Evolutionary conservation across 345 rosid species (phyloP), one percentile per base, ranked within the genome.

Genomic region (Aquilaria sinensis): DNA sequence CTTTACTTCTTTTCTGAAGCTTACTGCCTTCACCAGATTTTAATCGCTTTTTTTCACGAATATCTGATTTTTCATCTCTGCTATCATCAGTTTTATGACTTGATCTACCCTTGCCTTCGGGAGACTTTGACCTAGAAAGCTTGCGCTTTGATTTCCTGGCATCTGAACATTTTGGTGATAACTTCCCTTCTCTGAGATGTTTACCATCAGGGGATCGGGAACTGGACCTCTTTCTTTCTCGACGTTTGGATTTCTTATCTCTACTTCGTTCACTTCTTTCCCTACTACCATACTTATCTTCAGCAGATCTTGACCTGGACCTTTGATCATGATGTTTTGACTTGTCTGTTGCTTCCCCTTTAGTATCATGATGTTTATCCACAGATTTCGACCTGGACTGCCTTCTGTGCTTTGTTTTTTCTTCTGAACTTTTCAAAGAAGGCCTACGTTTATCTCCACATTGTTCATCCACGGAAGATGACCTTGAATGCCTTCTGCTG

Each of bases 221-320:
- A 76, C 88, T 70, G 14, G 95, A 83, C 46, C 81, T 67, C 77
- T 73, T 82, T 72, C 91, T 75, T 13, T 77, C 85, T 54, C 47
- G 80, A 70, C 71, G 81, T 68, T 78, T 88, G 57, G 88, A 75
- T 70, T 71, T 81, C 67, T 56, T 82, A 66, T 80, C 83, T 69
- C 79, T 76, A 60, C 72, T 75, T 63, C 69, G 77, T 56, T 66
- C 71, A 60, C 70, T 67, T 61, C 77, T 84, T 74, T 78, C 87
- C 61, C 53, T 69, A 47, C 70, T 60, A 45, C 51, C 63, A 52
- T 60, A 78, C 67, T 75, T 79, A 75, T 66, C 77, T 70, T 90
- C 93, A 49, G 72, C 61, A 73, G 93, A 90, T 63, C 77, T 75
- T 58, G 96, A 90, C 74, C 87, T 77, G 51, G 98, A 90, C 52